Percentiles rank a stretch among this genome's conserved stretches.
These are phyloP conservation scores for Theobroma cacao DNA, from an alignment of 345 rosid genomes.

Conservation along the genomic window DNA sequence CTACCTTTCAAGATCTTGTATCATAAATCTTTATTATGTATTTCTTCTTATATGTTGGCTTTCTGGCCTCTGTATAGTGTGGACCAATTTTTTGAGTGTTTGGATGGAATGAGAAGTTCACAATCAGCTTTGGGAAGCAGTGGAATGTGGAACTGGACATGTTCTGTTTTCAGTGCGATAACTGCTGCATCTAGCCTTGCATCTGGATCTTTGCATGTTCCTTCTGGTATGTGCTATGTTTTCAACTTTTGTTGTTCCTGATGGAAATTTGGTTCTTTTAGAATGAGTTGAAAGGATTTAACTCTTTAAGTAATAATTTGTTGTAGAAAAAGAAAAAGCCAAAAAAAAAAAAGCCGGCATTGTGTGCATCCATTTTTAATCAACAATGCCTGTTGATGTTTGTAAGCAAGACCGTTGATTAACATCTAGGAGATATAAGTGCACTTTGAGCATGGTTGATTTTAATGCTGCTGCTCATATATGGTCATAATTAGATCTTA, in stretches of 20 bases:
- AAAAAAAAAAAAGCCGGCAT: not conserved
- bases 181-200: constrained; percentile 99
- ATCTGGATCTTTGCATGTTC: constrained; percentile 78
- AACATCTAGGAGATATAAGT: not conserved
- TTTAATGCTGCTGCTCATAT: not conserved
- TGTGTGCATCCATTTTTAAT: not conserved
- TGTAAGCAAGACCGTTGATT: not conserved
- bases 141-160: constrained; percentile 97
- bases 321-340: not conserved
- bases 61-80: constrained; percentile 44
- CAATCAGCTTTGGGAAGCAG: constrained; percentile 87
- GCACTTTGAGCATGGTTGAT: not conserved
- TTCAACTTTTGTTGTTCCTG: constrained; percentile 13
- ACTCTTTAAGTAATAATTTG: not conserved
- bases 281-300: not conserved
- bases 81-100: constrained; percentile 95
- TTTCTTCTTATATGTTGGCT: constrained; percentile 1
- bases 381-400: not conserved
- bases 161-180: constrained; percentile 91
- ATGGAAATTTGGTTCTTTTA: not conserved
- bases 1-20: not conserved
- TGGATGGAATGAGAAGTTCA: constrained; percentile 85
- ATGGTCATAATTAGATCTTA: not conserved
- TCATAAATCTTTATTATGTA: not conserved
- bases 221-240: constrained; percentile 60